Base-by-base conservation (phyloP, 225 moss, liverwort and hornwort species). In the Physcomitrellopsis africana region DNA sequence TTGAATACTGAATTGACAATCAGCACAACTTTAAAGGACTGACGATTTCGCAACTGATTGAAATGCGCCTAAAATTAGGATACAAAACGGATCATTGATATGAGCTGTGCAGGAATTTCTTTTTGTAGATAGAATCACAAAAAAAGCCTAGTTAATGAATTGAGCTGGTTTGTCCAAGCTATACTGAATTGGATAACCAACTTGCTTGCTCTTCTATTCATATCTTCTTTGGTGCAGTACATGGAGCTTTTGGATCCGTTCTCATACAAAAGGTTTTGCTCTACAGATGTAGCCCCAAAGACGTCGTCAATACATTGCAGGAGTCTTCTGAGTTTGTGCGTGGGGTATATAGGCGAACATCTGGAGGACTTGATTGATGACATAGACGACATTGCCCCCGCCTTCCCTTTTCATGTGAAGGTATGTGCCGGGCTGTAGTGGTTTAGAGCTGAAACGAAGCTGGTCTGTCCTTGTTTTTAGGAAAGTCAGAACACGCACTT, bases 281-380 rank as follows among this genome's bases (percentile, higher is more conserved):
- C 78, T 72, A 20, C 86, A 92, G 95, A 76, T 54, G 76, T 78
- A 16, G 60, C 53, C n/a, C 67, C 60, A 69, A 84, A 65, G 52
- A 58, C 59, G 51, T 49, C 81, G 26, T 76, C 73, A 7, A 70
- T 77, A 60, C 82, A 66, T 73, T 81, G 86, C 76, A 86, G 86
- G 76, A 92, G 81, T 79, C 83, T 97, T 56, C 70, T 91, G 54
- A 94, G 87, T 82, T 81, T 97, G 75, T 97, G 96, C 67, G 82
- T 94, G 66, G 96, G 87, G 51, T 86, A 81, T 69, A 72, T 94
- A 81, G 96, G 96, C 56, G 79, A 86, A 70, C 92, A 93, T 82
- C 67, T 94, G 80, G 90, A 94, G 74, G 96, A 97, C 51, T 79
- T 97, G 53, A 83, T 91, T 74, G 90, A 91, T 22, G 96, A 93